Base-by-base conservation (phyloP, 2,329 filamentous ascomycete species). In the Ustulina deusta region DNA sequence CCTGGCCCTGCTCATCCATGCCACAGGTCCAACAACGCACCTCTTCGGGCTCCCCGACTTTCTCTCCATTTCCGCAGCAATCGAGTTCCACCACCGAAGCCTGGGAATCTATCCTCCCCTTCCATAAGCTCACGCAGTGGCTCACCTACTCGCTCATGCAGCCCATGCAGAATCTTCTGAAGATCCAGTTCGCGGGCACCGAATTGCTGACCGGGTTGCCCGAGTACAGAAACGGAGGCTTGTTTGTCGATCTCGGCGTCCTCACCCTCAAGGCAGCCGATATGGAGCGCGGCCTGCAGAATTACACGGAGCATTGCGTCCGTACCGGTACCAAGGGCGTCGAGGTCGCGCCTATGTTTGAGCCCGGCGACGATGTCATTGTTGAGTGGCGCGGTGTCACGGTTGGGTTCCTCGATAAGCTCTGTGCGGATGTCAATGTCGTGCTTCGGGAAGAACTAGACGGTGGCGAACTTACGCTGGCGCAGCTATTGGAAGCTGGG, bases 121-220 rank as follows among this genome's bases (percentile, higher is more conserved):
- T 97, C 83, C 94, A 97, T 83, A 97, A 97, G 81, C 86, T 97
- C 40, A 97, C 94, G 0, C 94, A 97, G 79, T 97, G 94, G 94
- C 90, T 97, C 63, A 93, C 92, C 57, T 97, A 97, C 81, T 97
- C 93, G 2, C 87, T 97, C 63, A 97, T 97, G 92, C 91, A 94
- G 27, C 94, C 94, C 0, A 97, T 97, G 91, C 88, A 90, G 63
- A 92, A 89, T 71, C 80, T 97, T 25, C 89, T 97, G 74, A 88
- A 91, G 65, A 90, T 97, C 66, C 89, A 93, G 72, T 96, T 96
- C 78, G 89, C 91, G 2, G 93, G 93, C 49, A 88, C 89, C 1
- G 92, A 97, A 69, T 85, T 97, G 6, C 85, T 97, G 71, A 97
- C 94, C 0, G 94, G 93, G 25, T 84, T 97, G 3, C 94, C 94